Evolutionary conservation across 2,329 filamentous ascomycete genomes (phyloP), one percentile per base, ranked within the genome.

Genomic region (Epichloe sibirici): DNA sequence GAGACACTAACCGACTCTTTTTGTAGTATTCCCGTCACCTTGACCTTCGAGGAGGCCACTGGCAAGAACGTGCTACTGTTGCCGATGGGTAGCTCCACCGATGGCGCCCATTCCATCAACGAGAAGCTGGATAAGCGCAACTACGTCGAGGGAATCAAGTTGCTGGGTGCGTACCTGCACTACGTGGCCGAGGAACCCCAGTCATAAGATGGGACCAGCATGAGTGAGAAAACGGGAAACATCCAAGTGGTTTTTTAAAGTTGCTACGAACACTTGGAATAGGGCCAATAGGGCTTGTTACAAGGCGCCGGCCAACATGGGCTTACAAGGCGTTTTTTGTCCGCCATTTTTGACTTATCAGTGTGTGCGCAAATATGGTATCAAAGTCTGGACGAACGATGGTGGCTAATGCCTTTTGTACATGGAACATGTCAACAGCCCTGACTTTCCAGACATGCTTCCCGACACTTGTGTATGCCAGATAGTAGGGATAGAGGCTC

Each of bases 141-240:
- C 73, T 98, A 98, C 69, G 95, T 98, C 64, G 90, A 98, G 75
- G 93, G 93, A 48, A 96, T 88, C 62, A 98, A 98, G 81, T 73
- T 98, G 57, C 72, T 98, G 53, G 93, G 93, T 47, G 88, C 91
- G 3, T 98, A 98, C 68, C 73, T 98, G 65, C 91, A 97, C 73
- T 96, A 96, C 62, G 90, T 95, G 58, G 90, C 90, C 2, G 88
- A 91, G 66, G 93, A 98, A 77, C 83, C 88, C 40, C 82, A 67
- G 57, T 52, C 50, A 38, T 73, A 63, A 65, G 43, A 49, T 21
- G 12, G 43, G 11, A 35, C 21, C 4, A 23, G 13, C 2, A 12
- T n/a, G 9, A 34, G 37, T 37, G 8, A n/a, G 40, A 25, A 25
- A 17, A 53, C 35, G 17, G 9, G n/a, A 21, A 17, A 17, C 5